phyloP scores from a whole-genome alignment of 2,329 filamentous ascomycete genomes.

The Ramularia endophylla region DNA sequence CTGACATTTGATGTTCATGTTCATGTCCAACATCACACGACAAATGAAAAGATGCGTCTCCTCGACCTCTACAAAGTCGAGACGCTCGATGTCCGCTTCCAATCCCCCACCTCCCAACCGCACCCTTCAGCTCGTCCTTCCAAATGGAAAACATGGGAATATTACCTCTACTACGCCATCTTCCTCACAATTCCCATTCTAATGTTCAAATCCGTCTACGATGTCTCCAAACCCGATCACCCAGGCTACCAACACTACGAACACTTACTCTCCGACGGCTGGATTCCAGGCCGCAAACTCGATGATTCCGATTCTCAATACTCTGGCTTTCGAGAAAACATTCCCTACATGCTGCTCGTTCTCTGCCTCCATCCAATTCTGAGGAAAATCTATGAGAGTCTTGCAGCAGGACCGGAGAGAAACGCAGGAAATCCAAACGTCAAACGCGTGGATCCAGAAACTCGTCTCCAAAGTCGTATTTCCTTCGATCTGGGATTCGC shows the following conservation, averaged over 20 bases:
- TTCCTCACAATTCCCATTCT: slow-evolving; percentile 61
- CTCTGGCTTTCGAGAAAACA: slow-evolving; percentile 72
- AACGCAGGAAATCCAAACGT: slow-evolving; percentile 4
- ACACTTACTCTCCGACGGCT: slow-evolving; percentile 67
- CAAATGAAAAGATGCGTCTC: too few species aligned
- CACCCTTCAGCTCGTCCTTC: slow-evolving; percentile 49
- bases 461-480: slow-evolving; percentile 56
- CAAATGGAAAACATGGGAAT: slow-evolving; percentile 78
- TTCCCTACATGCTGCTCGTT: slow-evolving; percentile 71
- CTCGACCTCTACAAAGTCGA: slow-evolving; percentile 57
- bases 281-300: slow-evolving; percentile 88
- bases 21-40: slow-evolving; percentile 6
- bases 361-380: slow-evolving; percentile 73
- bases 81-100: slow-evolving; percentile 66
- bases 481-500: slow-evolving; percentile 82
- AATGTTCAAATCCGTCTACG: slow-evolving; percentile 87
- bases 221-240: slow-evolving; percentile 82
- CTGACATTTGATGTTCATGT: too few species aligned
- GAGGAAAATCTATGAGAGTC: slow-evolving; percentile 62
- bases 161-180: slow-evolving; percentile 70
- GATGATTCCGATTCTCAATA: slow-evolving; percentile 92
- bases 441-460: slow-evolving; percentile 45
- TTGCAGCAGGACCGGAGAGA: slow-evolving; percentile 12
- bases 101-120: slow-evolving; percentile 51
- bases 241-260: slow-evolving; percentile 73